phyloP scores from a whole-genome alignment of 495 filamentous ascomycete genomes.

The Ramalina peruviana region DNA sequence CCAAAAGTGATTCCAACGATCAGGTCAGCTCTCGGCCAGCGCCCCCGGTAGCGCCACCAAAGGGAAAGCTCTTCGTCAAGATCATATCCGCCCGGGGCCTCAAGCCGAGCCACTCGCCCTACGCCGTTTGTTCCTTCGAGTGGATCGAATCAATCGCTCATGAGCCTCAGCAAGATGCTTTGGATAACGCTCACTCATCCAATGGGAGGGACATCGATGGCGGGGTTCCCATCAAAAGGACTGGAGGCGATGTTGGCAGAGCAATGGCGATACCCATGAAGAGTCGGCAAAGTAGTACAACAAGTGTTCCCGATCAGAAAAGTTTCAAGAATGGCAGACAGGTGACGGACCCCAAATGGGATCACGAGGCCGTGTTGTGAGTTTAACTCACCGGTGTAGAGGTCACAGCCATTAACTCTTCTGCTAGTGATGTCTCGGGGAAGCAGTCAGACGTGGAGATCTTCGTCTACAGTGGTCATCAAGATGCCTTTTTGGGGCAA shows the following conservation, averaged over 20 bases:
- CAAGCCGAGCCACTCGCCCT: slow-evolving; percentile 70
- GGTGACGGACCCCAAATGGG: slow-evolving; percentile 85
- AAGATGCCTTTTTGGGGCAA: slow-evolving; percentile 86
- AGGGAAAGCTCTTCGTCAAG: slow-evolving; percentile 79
- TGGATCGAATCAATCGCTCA: slow-evolving; percentile 91
- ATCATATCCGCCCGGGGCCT: slow-evolving; percentile 75
- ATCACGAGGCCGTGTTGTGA: slow-evolving; percentile 89
- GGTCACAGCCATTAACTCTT: slow-evolving; percentile 10
- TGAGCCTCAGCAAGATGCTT: slow-evolving; percentile 48
- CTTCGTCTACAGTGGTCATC: slow-evolving; percentile 73
- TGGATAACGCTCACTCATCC: slow-evolving; percentile 29
- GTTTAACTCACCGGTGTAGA: neutral
- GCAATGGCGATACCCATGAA: slow-evolving; percentile 94
- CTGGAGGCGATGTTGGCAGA: slow-evolving; percentile 60
- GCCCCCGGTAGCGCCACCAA: slow-evolving; percentile 54
- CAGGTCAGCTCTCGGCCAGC: slow-evolving; percentile 25
- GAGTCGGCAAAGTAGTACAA: slow-evolving; percentile 88
- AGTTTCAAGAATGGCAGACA: slow-evolving; percentile 52
- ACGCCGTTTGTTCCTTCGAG: slow-evolving; percentile 94
- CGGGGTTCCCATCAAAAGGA: slow-evolving; percentile 47
- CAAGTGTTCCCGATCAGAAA: slow-evolving; percentile 57
- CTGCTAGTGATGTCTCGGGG: slow-evolving; percentile 75
- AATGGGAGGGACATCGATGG: slow-evolving; percentile 33
- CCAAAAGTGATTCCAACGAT: slow-evolving; percentile 22
- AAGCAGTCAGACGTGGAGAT: slow-evolving; percentile 85